Evolutionary conservation across 2,329 filamentous ascomycete species (phyloP).

Genomic region (Botrytis porri): DNA sequence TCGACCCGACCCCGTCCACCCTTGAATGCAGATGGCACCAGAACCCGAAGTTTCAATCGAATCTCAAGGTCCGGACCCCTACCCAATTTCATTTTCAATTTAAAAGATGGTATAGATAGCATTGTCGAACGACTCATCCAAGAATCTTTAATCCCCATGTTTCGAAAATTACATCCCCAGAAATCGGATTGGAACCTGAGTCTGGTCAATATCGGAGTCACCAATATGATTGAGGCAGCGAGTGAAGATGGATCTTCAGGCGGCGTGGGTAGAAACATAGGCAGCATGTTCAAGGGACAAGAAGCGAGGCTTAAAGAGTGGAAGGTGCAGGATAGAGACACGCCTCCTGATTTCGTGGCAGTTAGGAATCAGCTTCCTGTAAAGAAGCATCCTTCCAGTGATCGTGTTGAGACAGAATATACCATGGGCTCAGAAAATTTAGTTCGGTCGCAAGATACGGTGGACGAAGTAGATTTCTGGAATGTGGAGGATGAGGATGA

Average conservation of each 20-base stretch:
- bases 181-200: conserved; percentile 69
- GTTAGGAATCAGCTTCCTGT: background rate
- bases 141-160: conserved; percentile 67
- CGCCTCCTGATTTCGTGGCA: conserved; percentile 32
- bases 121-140: conserved; percentile 67
- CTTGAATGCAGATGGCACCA: conserved; percentile 51
- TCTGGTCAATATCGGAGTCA: conserved; percentile 81
- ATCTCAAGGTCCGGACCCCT: conserved; percentile 73
- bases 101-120: conserved; percentile 54
- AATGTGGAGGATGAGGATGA: conserved; percentile 29
- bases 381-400: background rate
- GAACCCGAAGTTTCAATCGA: conserved; percentile 61
- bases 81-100: conserved; percentile 69
- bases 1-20: conserved; percentile 65
- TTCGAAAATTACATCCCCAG: conserved; percentile 70
- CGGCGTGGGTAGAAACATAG: conserved; percentile 67
- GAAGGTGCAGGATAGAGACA: conserved; percentile 50
- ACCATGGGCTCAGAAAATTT: conserved; percentile 32
- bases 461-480: conserved; percentile 28
- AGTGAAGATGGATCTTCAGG: conserved; percentile 38
- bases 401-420: background rate
- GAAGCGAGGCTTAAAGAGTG: conserved; percentile 67
- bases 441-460: conserved; percentile 30
- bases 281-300: conserved; percentile 76
- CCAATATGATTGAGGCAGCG: conserved; percentile 70